Percentiles rank a stretch among this genome's conserved stretches.
These are phyloP conservation scores for Coriolopsis trogii DNA, from an alignment of 1,284 basidiomycete genomes.

Conservation along the genomic window DNA sequence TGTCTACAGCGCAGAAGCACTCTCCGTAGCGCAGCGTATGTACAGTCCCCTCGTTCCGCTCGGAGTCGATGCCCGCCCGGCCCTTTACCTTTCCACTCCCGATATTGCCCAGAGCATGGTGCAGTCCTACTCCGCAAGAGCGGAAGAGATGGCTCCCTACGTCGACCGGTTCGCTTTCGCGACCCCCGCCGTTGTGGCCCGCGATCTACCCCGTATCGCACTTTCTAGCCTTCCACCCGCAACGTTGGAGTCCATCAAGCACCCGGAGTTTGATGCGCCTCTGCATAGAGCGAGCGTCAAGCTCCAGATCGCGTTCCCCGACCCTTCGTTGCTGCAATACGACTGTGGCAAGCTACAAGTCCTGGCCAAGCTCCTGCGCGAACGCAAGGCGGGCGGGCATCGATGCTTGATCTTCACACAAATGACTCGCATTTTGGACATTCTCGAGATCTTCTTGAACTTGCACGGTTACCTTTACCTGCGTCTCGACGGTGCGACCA, in stretches of 20 bases:
- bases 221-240: slow-evolving; percentile 48
- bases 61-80: slow-evolving; percentile 44
- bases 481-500: slow-evolving; percentile 91
- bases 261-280: slow-evolving; percentile 61
- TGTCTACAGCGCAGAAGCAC: slow-evolving; percentile 66
- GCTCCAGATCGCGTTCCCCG: slow-evolving; percentile 93
- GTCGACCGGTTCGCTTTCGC: slow-evolving; percentile 84
- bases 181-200: slow-evolving; percentile 81
- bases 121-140: slow-evolving; percentile 67
- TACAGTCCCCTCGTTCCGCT: slow-evolving; percentile 60
- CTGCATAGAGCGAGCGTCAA: slow-evolving; percentile 81
- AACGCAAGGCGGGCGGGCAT: slow-evolving; percentile 87
- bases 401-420: slow-evolving; percentile 96
- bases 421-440: slow-evolving; percentile 95
- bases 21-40: slow-evolving; percentile 48
- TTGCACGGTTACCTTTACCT: slow-evolving; percentile 94
- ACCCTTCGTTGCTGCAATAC: slow-evolving; percentile 89
- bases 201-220: slow-evolving; percentile 69
- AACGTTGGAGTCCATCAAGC: slow-evolving; percentile 33
- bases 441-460: slow-evolving; percentile 92
- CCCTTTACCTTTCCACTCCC: slow-evolving; percentile 46
- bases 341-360: slow-evolving; percentile 96
- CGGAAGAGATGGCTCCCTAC: slow-evolving; percentile 53
- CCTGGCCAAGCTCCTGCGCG: slow-evolving; percentile 77
- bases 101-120: slow-evolving; percentile 52